Evolutionary conservation across 192 early-diverging fungal species (phyloP).

Genomic region (Allomyces macrogynus): DNA sequence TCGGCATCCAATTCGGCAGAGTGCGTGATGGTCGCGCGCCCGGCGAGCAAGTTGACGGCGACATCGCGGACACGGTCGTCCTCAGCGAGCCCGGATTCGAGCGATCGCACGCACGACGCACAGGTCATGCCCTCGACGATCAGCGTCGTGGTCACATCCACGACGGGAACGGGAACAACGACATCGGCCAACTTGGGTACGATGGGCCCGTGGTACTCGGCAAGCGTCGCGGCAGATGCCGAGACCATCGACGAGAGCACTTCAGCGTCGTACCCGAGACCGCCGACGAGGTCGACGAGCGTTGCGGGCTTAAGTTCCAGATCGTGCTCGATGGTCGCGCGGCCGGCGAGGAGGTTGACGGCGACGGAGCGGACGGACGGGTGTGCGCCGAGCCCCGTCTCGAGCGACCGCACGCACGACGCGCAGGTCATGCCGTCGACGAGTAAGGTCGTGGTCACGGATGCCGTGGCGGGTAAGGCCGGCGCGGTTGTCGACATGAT

Average conservation of each 20-base stretch:
- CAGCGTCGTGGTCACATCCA: slow-evolving; percentile 11
- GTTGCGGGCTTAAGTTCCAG: slow-evolving; percentile 8
- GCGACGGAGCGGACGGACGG: slow-evolving; percentile 31
- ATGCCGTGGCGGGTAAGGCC: background rate
- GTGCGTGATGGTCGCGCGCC: slow-evolving; percentile 34
- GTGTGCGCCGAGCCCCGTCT: slow-evolving; percentile 21
- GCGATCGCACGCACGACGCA: slow-evolving; percentile 53
- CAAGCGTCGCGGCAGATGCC: background rate
- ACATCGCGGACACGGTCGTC: slow-evolving; percentile 33
- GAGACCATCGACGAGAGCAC: slow-evolving; percentile 12
- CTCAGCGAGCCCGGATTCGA: slow-evolving; percentile 27
- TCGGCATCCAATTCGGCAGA: slow-evolving; percentile 9
- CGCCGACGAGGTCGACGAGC: slow-evolving; percentile 37
- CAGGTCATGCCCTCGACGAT: slow-evolving; percentile 70
- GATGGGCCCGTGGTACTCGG: no score
- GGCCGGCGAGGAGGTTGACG: slow-evolving; percentile 45
- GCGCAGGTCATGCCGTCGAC: background rate
- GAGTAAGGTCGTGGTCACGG: background rate
- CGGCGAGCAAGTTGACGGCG: slow-evolving; percentile 44
- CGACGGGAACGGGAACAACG: no score
- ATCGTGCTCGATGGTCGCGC: slow-evolving; percentile 32
- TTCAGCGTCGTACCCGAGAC: slow-evolving; percentile 52
- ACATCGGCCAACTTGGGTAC: no score
- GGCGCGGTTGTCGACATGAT: background rate
- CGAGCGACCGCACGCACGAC: slow-evolving; percentile 58